These are phyloP conservation scores for Astrothelium macrocarpum DNA, from an alignment of 495 filamentous ascomycete species.

Conservation along the genomic window DNA sequence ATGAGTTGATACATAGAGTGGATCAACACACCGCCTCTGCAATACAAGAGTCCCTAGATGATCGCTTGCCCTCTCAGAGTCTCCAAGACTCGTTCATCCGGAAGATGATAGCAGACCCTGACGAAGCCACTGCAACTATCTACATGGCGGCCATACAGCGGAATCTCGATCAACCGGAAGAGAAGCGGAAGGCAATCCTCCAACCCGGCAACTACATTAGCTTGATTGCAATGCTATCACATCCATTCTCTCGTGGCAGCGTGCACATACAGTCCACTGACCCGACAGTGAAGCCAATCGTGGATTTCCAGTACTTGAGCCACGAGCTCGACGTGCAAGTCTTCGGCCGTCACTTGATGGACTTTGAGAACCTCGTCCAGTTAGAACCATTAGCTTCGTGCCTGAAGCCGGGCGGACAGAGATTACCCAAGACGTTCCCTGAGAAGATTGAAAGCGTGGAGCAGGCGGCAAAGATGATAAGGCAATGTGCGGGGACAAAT, in stretches of 20 bases:
- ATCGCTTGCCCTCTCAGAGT: not conserved
- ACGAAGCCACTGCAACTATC: constrained; percentile 13
- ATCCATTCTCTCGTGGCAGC: constrained; percentile 17
- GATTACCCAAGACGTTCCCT: constrained; percentile 3
- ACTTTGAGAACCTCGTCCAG: constrained; percentile 9
- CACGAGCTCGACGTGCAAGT: constrained; percentile 17
- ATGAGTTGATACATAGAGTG: constrained; percentile 1
- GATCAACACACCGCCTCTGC: constrained; percentile 1
- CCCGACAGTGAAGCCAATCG: constrained; percentile 5
- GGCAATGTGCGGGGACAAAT: constrained; percentile 5
- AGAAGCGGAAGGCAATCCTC: not conserved
- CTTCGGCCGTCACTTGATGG: constrained; percentile 11
- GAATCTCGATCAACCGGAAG: not conserved
- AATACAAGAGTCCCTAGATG: not conserved
- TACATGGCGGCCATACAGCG: not conserved
- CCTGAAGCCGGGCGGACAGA: constrained; percentile 11
- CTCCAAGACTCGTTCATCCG: constrained; percentile 11
- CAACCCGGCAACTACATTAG: constrained; percentile 14
- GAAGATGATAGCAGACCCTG: constrained; percentile 6
- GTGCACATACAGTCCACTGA: constrained; percentile 16
- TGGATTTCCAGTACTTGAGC: constrained; percentile 13
- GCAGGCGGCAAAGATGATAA: constrained; percentile 2
- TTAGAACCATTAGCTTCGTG: constrained; percentile 9
- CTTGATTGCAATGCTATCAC: constrained; percentile 10
- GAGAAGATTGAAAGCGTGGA: constrained; percentile 1